Evolutionary conservation across 768 basidiomycete genomes (phyloP), one percentile per base, ranked within the genome.

Genomic region (Pholiota conissans): DNA sequence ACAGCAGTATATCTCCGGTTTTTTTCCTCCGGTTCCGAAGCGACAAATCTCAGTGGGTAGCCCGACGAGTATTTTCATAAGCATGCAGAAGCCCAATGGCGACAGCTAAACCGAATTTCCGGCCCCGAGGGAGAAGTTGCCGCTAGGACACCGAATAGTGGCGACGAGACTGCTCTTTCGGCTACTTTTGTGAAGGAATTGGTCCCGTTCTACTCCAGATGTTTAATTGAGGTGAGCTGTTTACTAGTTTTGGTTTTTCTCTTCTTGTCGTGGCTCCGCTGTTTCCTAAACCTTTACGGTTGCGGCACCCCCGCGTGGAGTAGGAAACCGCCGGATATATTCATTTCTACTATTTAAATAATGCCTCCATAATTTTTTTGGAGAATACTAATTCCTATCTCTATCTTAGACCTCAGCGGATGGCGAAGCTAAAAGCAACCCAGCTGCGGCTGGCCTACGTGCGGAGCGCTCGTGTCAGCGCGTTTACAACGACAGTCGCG

Each of bases 401-500:
- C n/a, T n/a, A n/a, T n/a, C n/a, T n/a, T 63, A 91, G 87, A 91
- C 88, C 68, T 86, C 90, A 1, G 67, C 68, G 0, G 81, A 88
- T 37, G 84, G 80, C 24, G n/a, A 78, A 75, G 59, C 75, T 95
- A 13, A 87, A 77, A 56, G 81, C 80, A 0, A 55, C 76, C 0
- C 93, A 94, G 65, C 78, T 94, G 7, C 73, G 87, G 27, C 77
- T 92, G 37, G 91, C 93, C 5, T 93, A 83, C 65, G 84, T 91
- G 26, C 75, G 80, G 59, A 81, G 84, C 54, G 87, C 89, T 0
- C 76, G 77, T 37, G 74, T 78, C 2, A 74, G 74, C 50, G 70
- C 75, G 39, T 62, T 65, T 35, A 32, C 65, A 5, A 45, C 55
- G 13, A 49, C 45, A 18, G 7, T 16, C 16, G 16, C 42, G 22